Evolutionary conservation across 495 filamentous ascomycete species (phyloP), one percentile per base, ranked within the genome.

Genomic region (Staphylotrichum tortipilum): DNA sequence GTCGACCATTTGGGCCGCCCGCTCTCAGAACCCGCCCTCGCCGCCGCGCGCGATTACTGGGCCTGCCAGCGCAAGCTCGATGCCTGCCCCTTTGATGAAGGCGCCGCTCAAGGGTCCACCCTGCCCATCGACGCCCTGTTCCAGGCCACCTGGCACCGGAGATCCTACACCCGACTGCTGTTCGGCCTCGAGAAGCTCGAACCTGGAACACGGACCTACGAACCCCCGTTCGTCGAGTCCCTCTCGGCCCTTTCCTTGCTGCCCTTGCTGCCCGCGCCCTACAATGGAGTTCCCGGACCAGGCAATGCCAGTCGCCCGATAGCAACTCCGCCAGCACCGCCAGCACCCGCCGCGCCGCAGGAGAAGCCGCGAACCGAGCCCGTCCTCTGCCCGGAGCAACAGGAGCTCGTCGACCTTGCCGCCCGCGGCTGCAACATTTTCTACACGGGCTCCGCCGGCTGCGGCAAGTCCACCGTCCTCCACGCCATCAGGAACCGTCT

Each of bases 371-470:
- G 9, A 22, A 21, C 21, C 3, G 55, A 60, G 35, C 63, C 54
- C 5, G 5, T 36, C 6, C 62, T 78, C 6, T 71, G 67, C 41
- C 53, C 58, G 7, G 76, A 78, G 51, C 78, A 82, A 49, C 52
- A 51, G 9, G 58, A 54, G 9, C 44, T 81, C 1, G 73, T 81
- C 3, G 56, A 74, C 2, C 57, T 77, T 7, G 77, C 78, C 11
- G 49, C 69, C 18, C 61, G 49, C 7, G 71, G 77, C 0, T 29
- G 50, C 11, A 84, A 84, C 42, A 74, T 82, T 8, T 84, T 82
- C 57, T 81, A 77, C 54, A 82, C 79, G 1, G 80, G 80, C 9
- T 76, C 77, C 1, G 80, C 79, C 4, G 80, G 80, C 2, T 76
- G 68, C 34, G 79, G 80, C 21, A 84, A 84, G 52, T 79, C 76